Conservation (phyloP, 176 grass and related monocot species). For the Triticum aestivum region IWGSC_CS_RefSeq_v2.1 NC_057803.1:470827214-470827713, state of each 20-base stretch:
- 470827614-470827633: background rate
- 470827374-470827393: background rate
- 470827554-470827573: background rate
- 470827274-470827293: slow-evolving; percentile 89
- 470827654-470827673: background rate
- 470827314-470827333: slow-evolving; percentile 96
- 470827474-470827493: background rate
- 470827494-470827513: background rate
- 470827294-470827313: slow-evolving; percentile 94
- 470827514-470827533: background rate
- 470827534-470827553: background rate
- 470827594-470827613: background rate
- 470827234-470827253: slow-evolving; percentile 97
- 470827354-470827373: slow-evolving; percentile 56
- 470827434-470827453: background rate
- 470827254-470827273: slow-evolving; percentile 90
- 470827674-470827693: background rate
- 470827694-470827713: slow-evolving; percentile 63
- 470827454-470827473: background rate
- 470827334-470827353: slow-evolving; percentile 89
- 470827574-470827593: background rate
- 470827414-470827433: background rate
- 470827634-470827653: background rate
- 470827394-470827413: slow-evolving; percentile 19
- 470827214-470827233: slow-evolving; percentile 96